phyloP scores from a whole-genome alignment of 1,284 basidiomycete species.

The Mycosarcoma maydis region DNA sequence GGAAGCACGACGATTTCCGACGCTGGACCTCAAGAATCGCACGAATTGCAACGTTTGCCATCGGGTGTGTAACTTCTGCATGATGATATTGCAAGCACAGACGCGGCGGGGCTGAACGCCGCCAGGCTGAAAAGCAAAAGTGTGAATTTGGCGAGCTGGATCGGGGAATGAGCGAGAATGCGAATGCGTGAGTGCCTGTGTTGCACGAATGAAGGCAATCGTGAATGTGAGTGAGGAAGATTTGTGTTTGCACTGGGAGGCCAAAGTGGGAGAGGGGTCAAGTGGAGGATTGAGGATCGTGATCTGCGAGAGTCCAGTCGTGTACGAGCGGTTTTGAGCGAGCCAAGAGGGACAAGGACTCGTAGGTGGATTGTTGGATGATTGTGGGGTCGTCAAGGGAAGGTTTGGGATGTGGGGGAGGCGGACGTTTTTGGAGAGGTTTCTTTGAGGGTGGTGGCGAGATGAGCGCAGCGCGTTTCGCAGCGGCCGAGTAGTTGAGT shows the following conservation, averaged over 20 bases:
- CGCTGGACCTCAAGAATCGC: conserved; percentile 5
- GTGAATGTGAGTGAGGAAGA: too few relatives aligned
- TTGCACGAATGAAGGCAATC: too few relatives aligned
- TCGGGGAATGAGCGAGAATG: too few relatives aligned
- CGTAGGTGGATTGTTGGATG: conserved; percentile 29
- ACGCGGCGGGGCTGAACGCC: too few relatives aligned
- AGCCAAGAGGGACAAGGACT: conserved; percentile 4
- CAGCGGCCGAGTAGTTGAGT: conserved; percentile 33
- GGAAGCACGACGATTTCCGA: too few relatives aligned
- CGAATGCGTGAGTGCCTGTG: too few relatives aligned
- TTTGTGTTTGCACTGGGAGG: too few relatives aligned
- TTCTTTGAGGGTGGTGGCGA: background rate
- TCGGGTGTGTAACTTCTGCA: too few relatives aligned
- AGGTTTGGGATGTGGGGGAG: background rate
- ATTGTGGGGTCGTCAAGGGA: background rate
- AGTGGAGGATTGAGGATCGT: background rate
- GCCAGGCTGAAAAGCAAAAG: too few relatives aligned
- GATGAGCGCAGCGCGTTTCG: conserved; percentile 4
- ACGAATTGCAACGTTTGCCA: conserved; percentile 27
- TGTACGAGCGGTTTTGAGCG: conserved; percentile 16
- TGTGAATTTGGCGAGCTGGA: too few relatives aligned
- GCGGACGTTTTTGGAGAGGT: background rate
- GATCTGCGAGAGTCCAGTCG: conserved; percentile 23
- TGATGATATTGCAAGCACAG: too few relatives aligned
- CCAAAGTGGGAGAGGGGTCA: too few relatives aligned